phyloP scores from a whole-genome alignment of 192 early-diverging fungal species.

The Irineochytrium annulatum region DNA sequence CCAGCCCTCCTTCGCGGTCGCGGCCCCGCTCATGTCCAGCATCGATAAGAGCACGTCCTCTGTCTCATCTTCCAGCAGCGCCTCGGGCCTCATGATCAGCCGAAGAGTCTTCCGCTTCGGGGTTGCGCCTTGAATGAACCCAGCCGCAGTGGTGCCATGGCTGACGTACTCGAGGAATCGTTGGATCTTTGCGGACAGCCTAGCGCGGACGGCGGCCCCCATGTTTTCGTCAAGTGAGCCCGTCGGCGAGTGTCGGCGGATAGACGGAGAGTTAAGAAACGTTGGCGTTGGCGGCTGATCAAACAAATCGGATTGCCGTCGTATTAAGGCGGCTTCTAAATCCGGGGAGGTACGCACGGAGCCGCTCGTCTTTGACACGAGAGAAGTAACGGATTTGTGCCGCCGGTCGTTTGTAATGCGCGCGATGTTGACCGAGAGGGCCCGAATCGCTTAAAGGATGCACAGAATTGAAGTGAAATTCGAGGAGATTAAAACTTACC shows the following conservation, averaged over 20 bases:
- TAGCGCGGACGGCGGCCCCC: not conserved
- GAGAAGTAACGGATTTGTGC: not conserved
- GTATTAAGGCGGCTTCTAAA: no score
- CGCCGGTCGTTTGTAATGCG: constrained; percentile 10
- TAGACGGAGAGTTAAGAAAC: no score
- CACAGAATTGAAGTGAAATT: not conserved
- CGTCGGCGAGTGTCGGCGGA: not conserved
- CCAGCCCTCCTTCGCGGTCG: constrained; percentile 16
- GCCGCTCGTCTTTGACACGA: no score
- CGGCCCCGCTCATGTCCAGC: no score
- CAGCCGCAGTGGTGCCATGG: not conserved
- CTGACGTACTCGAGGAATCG: constrained; percentile 9
- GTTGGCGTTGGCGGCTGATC: no score
- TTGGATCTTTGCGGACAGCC: constrained; percentile 1
- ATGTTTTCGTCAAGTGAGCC: not conserved
- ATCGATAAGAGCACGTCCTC: constrained; percentile 21
- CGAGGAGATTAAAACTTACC: constrained; percentile 6
- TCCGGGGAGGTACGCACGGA: no score
- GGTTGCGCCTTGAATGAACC: not conserved
- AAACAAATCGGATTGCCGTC: no score
- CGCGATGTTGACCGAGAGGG: constrained; percentile 12
- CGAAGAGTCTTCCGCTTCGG: constrained; percentile 14
- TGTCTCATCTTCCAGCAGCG: constrained; percentile 13
- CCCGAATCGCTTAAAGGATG: constrained; percentile 10
- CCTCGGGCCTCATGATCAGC: constrained; percentile 36